These are phyloP conservation scores for Auriculariales sp. DNA, from an alignment of 768 basidiomycete genomes.

Conservation along the genomic window DNA sequence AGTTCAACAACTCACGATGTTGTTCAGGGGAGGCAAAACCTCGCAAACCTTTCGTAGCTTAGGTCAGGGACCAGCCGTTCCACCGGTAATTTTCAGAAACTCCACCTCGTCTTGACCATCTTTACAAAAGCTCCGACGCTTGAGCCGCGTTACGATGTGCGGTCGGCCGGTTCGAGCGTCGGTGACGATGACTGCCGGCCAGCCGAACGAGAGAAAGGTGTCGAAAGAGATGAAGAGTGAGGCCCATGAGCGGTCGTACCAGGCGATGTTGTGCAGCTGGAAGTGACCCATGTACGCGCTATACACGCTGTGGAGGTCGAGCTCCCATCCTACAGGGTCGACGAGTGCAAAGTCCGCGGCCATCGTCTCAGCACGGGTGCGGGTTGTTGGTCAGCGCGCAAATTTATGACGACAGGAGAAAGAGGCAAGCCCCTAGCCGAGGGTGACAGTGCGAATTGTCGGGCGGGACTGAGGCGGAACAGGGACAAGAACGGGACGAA, in stretches of 20 bases:
- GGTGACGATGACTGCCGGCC: slow-evolving; percentile 70
- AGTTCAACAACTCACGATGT: slow-evolving; percentile 35
- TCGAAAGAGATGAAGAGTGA: slow-evolving; percentile 67
- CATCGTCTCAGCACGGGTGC: too few relatives aligned
- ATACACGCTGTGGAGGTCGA: slow-evolving; percentile 69
- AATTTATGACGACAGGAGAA: too few relatives aligned
- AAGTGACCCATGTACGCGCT: slow-evolving; percentile 71
- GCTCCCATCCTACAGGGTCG: slow-evolving; percentile 66
- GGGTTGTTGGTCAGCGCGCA: too few relatives aligned
- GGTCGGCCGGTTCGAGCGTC: slow-evolving; percentile 55
- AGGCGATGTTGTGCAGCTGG: slow-evolving; percentile 51
- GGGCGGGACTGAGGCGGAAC: too few relatives aligned
- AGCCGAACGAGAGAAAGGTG: slow-evolving; percentile 65
- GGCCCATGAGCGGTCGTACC: slow-evolving; percentile 71
- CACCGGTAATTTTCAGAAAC: neutral
- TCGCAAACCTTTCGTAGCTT: slow-evolving; percentile 49
- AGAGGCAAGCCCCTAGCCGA: too few relatives aligned
- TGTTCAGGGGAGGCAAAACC: slow-evolving; percentile 54
- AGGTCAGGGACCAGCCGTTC: neutral
- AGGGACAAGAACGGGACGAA: too few relatives aligned
- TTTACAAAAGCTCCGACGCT: slow-evolving; percentile 63
- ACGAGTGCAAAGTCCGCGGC: slow-evolving; percentile 51
- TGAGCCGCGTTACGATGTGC: slow-evolving; percentile 67
- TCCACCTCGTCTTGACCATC: slow-evolving; percentile 71
- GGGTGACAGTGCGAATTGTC: too few relatives aligned